Base-by-base conservation (phyloP, 306 rosid species). In the Corylus heterophylla region DNA sequence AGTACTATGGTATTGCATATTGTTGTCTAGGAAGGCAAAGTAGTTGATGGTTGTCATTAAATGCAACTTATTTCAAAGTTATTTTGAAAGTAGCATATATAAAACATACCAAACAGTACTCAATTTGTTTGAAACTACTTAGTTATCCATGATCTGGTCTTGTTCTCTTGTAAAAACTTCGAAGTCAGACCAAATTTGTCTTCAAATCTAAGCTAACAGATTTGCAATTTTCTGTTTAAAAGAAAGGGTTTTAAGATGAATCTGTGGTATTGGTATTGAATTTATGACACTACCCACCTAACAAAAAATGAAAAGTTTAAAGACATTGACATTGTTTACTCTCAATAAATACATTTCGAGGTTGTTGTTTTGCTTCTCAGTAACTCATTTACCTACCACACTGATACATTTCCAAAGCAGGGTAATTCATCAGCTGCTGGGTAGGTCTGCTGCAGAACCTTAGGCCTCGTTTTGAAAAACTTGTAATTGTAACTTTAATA, bases 261-360 rank as follows among this genome's bases (percentile, higher is more conserved):
- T 64, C 50, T 56, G 63, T 69, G 79, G 45, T 22, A 20, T 64
- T 29, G 75, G 75, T 79, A n/a, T 16, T 37, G 51, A 75, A 79
- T 76, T 83, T 67, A 83, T 79, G 66, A 31, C 22, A 77, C 29
- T 31, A 49, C 37, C 37, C n/a, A 74, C 76, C 79, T 48, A 59
- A 67, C 76, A 27, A 45, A 64, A 52, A 44, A 18, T 63, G 63
- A 45, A 20, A 69, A 17, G 48, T 12, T 9, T 37, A 50, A 71
- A 42, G 49, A 75, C 44, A 79, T 61, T 42, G 47, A 61, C 37
- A 1, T 12, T n/a, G 14, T 64, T 44, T 52, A 44, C 45, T 64
- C 79, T 51, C 73, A 55, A 55, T 74, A 17, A 74, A 42, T 49
- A 67, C 45, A 2, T 78, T 78, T 29, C 73, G 58, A 29, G 14